Evolutionary conservation across 2,329 filamentous ascomycete species (phyloP).

Genomic region (Trichoderma hamatum): DNA sequence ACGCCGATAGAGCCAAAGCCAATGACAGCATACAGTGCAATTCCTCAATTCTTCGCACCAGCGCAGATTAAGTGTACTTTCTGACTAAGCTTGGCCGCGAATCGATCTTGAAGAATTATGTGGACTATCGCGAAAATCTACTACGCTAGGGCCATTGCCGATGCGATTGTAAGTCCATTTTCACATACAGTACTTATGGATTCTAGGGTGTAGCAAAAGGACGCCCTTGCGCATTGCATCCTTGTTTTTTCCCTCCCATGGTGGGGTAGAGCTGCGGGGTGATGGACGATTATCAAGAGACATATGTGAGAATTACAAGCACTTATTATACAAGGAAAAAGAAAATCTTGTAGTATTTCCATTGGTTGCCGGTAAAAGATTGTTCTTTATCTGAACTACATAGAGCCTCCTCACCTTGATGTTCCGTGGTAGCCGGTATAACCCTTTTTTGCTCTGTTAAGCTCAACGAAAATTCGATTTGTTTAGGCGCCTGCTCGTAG

Average conservation of each 20-base stretch:
- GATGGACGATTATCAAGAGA: background rate
- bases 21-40: background rate
- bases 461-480: background rate
- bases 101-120: background rate
- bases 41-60: background rate
- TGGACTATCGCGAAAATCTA: background rate
- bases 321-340: background rate
- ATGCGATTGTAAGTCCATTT: background rate
- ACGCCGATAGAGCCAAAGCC: background rate
- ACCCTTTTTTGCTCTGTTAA: background rate
- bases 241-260: background rate
- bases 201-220: background rate
- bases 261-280: background rate
- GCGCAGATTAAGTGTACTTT: background rate
- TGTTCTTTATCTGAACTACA: background rate
- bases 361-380: background rate
- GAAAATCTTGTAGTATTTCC: background rate
- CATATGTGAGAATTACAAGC: background rate
- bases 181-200: background rate
- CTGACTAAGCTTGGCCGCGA: background rate
- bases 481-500: background rate
- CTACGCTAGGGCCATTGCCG: background rate
- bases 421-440: background rate
- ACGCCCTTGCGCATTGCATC: background rate
- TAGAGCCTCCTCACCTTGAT: no score